phyloP scores from a whole-genome alignment of 495 filamentous ascomycete genomes.

The Xylona heveae region DNA sequence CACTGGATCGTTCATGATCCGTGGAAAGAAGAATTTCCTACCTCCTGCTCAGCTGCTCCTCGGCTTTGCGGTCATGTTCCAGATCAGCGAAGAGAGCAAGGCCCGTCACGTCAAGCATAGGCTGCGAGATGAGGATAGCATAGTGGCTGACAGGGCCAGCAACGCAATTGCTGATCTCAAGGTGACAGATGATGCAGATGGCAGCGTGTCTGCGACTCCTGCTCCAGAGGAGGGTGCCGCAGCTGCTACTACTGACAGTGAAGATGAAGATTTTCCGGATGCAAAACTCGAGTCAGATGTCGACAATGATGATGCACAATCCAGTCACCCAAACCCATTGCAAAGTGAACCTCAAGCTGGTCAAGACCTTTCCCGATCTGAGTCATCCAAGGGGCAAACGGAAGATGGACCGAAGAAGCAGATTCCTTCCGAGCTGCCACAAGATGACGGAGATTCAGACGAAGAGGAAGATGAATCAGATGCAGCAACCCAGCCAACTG shows the following conservation, averaged over 20 bases:
- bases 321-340: slow-evolving; percentile 18
- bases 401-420: slow-evolving; percentile 10
- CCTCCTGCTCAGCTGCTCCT: slow-evolving; percentile 75
- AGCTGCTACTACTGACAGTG: slow-evolving; percentile 9
- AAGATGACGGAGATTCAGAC: slow-evolving; percentile 12
- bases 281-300: slow-evolving; percentile 7
- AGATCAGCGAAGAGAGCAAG: slow-evolving; percentile 74
- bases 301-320: slow-evolving; percentile 12
- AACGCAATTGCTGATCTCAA: slow-evolving; percentile 1
- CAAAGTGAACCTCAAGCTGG: too few species aligned
- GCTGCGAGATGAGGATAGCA: slow-evolving; percentile 23
- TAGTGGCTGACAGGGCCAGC: background rate
- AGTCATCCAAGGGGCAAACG: too few species aligned
- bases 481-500: slow-evolving; percentile 5
- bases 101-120: slow-evolving; percentile 56
- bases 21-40: slow-evolving; percentile 73
- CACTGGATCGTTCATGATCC: slow-evolving; percentile 54
- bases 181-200: slow-evolving; percentile 1
- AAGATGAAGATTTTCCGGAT: slow-evolving; percentile 19
- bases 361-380: too few species aligned
- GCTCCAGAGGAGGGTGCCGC: slow-evolving; percentile 2
- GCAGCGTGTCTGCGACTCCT: background rate
- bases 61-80: slow-evolving; percentile 73
- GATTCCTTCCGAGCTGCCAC: too few species aligned
- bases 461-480: slow-evolving; percentile 12